These are phyloP conservation scores for Podila horticola DNA, from an alignment of 192 early-diverging fungal genomes.

Conservation along the genomic window DNA sequence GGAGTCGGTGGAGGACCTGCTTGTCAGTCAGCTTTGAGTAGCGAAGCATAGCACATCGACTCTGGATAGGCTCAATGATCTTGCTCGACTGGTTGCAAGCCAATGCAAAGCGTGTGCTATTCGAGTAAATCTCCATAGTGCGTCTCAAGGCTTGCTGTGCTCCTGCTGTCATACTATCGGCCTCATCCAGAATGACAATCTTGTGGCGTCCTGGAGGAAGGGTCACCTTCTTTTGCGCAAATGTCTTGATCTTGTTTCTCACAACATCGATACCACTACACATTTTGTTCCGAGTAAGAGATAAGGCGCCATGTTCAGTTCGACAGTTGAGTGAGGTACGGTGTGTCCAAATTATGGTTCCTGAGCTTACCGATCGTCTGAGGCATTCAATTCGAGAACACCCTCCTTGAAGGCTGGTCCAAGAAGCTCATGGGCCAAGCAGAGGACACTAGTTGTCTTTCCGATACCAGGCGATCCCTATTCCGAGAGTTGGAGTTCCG, in stretches of 20 bases:
- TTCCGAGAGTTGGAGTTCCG: neutral
- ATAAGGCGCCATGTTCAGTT: neutral
- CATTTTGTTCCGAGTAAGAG: neutral
- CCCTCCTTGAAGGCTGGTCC: slow-evolving; percentile 90
- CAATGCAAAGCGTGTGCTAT: slow-evolving; percentile 94
- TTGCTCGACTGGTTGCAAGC: slow-evolving; percentile 97
- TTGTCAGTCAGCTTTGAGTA: slow-evolving; percentile 82
- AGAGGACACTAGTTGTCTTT: slow-evolving; percentile 96
- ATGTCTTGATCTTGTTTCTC: slow-evolving; percentile 96
- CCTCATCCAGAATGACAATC: slow-evolving; percentile 97
- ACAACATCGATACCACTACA: slow-evolving; percentile 96
- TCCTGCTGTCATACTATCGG: slow-evolving; percentile 97
- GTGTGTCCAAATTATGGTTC: neutral
- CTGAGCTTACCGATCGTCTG: slow-evolving; percentile 85
- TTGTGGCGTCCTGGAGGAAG: slow-evolving; percentile 88
- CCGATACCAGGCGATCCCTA: slow-evolving; percentile 95
- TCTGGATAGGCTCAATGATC: slow-evolving; percentile 99
- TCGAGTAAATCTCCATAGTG: slow-evolving; percentile 98
- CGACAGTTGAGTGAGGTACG: neutral
- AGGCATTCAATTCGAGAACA: slow-evolving; percentile 97
- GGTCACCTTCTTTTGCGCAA: slow-evolving; percentile 99
- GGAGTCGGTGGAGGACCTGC: slow-evolving; percentile 83
- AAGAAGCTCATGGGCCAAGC: slow-evolving; percentile 90
- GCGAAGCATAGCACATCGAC: slow-evolving; percentile 92
- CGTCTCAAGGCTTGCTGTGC: slow-evolving; percentile 98